phyloP scores from a whole-genome alignment of 768 basidiomycete genomes.

The Kwoniella bestiolae region DNA sequence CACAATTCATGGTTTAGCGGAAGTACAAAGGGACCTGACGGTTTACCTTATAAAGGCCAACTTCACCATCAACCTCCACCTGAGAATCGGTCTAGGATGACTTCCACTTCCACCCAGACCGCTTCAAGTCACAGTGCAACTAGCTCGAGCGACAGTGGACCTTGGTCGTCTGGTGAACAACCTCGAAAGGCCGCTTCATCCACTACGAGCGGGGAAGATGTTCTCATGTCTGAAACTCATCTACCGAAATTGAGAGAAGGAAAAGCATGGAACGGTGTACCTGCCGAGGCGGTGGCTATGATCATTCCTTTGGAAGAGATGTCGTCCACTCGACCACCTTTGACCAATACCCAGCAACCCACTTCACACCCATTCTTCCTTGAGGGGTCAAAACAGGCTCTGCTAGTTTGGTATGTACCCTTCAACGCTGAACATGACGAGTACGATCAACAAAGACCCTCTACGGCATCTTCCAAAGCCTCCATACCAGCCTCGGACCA shows the following conservation, averaged over 20 bases:
- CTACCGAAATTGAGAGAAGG: constrained; percentile 33
- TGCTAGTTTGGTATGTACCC: constrained; percentile 80
- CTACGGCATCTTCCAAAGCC: constrained; percentile 27
- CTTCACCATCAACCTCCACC: not conserved
- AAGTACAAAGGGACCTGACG: constrained; percentile 15
- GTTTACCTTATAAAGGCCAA: constrained; percentile 4
- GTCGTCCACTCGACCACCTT: not conserved
- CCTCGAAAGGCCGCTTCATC: constrained; percentile 9
- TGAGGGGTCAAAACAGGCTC: constrained; percentile 52
- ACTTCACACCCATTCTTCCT: constrained; percentile 19
- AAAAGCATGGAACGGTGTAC: constrained; percentile 53
- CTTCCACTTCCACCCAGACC: constrained; percentile 11
- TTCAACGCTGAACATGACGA: constrained; percentile 57
- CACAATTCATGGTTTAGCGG: constrained; percentile 16
- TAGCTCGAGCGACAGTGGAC: constrained; percentile 18
- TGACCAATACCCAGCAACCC: constrained; percentile 5
- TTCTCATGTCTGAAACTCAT: not conserved
- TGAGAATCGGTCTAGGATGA: not conserved
- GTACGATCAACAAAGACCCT: constrained; percentile 17
- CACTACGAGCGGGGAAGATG: constrained; percentile 13
- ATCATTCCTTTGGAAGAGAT: constrained; percentile 47
- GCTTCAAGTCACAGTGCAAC: constrained; percentile 15
- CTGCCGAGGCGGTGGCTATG: constrained; percentile 56
- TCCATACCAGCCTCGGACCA: constrained; percentile 28
- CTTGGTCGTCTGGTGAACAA: constrained; percentile 19